Conservation (phyloP, 2,329 filamentous ascomycete genomes). For the Aureobasidium lini region DNA sequence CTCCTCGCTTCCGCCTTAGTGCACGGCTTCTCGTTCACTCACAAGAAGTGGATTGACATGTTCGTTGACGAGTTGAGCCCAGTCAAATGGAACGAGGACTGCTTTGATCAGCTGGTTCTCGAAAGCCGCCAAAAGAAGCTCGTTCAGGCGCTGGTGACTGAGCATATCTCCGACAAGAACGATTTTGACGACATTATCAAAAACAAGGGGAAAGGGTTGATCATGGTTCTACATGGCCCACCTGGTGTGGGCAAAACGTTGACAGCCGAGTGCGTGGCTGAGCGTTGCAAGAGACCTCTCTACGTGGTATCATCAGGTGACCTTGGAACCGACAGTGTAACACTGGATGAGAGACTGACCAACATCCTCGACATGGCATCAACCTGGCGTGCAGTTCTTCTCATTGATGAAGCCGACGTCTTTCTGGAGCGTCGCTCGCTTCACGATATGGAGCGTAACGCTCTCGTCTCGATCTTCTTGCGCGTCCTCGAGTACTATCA, state of each 20-base stretch:
- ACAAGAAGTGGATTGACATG: constrained; percentile 31
- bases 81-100: constrained; percentile 25
- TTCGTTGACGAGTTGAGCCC: constrained; percentile 27
- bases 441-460: constrained; percentile 20
- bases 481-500: constrained; percentile 33
- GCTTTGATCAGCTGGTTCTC: constrained; percentile 28
- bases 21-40: constrained; percentile 28
- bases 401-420: constrained; percentile 35
- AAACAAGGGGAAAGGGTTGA: constrained; percentile 31
- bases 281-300: constrained; percentile 6
- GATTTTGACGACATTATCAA: constrained; percentile 27
- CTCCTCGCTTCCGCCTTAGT: constrained; percentile 25
- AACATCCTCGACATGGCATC: constrained; percentile 7
- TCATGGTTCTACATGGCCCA: constrained; percentile 30
- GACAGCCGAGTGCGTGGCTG: constrained; percentile 21
- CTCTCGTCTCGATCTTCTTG: constrained; percentile 28
- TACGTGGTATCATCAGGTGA: constrained; percentile 10
- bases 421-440: constrained; percentile 21
- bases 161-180: constrained; percentile 21
- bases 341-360: neutral
- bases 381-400: constrained; percentile 26
- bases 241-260: constrained; percentile 34
- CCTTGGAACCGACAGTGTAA: neutral
- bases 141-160: constrained; percentile 27
- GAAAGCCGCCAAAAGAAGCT: constrained; percentile 25